Base-by-base conservation (phyloP, 2,329 filamentous ascomycete species). In the Sporothrix mexicana region DNA sequence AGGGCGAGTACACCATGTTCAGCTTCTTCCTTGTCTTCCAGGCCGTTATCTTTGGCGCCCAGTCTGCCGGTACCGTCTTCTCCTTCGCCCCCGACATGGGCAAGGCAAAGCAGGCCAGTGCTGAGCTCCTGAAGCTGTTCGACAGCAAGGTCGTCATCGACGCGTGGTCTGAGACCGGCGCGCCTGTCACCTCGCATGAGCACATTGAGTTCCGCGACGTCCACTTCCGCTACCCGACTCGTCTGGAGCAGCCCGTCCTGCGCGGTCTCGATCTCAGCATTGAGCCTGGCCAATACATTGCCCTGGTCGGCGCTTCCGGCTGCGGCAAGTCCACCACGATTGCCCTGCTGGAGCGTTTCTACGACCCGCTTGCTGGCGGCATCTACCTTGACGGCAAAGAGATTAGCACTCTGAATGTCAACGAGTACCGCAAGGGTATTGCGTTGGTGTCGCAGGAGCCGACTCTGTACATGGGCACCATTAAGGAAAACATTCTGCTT, bases 281-380 rank as follows among this genome's bases (percentile, higher is more conserved):
- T 57, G 88, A 90, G 41, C 92, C 93, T 0, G 93, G 93, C 3
- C 92, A 95, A 79, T 96, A 95, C 77, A 88, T 95, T 8, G 96
- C 95, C 0, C 88, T 98, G 2, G 96, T 98, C 9, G 96, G 96
- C n/a, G 92, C 95, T 0, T 96, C 92, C 62, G 95, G 96, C 2
- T 97, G 95, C 79, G 96, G 96, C 73, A 98, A 99, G 84, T 94
- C 91, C 68, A 98, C 96, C 0, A 97, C 95, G 0, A 97, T 98
- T 79, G 92, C 93, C 3, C 86, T 98, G 3, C 85, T 98, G 45
- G 95, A 98, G 80, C 92, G 96, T 47, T 98, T 98, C 84, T 98
- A 98, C 79, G 94, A 98, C 77, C 93, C 95, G 0, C 86, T 96
- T 0, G 87, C 89, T 0, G 96, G 96, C 13, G 90, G 90, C 15